phyloP scores from a whole-genome alignment of 495 filamentous ascomycete genomes.

The Venustampulla echinocandica region DNA sequence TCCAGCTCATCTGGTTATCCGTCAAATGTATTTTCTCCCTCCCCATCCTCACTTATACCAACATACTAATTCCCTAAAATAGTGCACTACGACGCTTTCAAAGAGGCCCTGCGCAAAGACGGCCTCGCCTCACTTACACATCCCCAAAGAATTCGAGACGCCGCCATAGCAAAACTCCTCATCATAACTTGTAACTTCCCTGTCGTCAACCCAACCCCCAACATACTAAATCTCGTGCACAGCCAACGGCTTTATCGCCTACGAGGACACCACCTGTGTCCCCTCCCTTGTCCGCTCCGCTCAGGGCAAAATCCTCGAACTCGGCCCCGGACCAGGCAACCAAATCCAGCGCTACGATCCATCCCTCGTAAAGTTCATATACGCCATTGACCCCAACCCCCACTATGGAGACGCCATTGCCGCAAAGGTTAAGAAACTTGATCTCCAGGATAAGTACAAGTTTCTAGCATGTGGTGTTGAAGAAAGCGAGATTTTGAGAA shows the following conservation, averaged over 20 bases:
- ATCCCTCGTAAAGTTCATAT: conserved; percentile 29
- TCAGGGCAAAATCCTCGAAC: conserved; percentile 36
- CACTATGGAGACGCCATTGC: conserved; percentile 20
- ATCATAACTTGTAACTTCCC: conserved; percentile 6
- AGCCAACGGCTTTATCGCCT: conserved; percentile 28
- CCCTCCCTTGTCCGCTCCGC: conserved; percentile 33
- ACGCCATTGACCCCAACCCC: conserved; percentile 38
- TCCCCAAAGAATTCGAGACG: conserved; percentile 5
- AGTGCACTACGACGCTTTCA: conserved; percentile 10
- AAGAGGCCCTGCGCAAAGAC: conserved; percentile 2
- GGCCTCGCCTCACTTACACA: conserved; percentile 5
- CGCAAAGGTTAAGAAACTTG: conserved; percentile 21
- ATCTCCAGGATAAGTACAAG: conserved; percentile 31
- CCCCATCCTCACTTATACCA: not conserved
- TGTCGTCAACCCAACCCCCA: not conserved
- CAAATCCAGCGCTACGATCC: conserved; percentile 35
- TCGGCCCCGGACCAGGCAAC: conserved; percentile 40
- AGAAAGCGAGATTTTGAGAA: conserved; percentile 29
- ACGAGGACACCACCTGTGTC: conserved; percentile 33
- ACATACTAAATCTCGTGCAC: conserved; percentile 2
- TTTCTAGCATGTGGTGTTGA: conserved; percentile 30
- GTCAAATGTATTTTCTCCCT: conserved; percentile 1
- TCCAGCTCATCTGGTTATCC: conserved; percentile 6
- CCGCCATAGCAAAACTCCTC: conserved; percentile 9
- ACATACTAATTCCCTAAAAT: not conserved